A percentile compares a stretch with the other conserved stretches of the same genome.
These are phyloP conservation scores for Solanum gandarillasii DNA, from an alignment of 257 asterid genomes.

Conservation along the genomic window DNA sequence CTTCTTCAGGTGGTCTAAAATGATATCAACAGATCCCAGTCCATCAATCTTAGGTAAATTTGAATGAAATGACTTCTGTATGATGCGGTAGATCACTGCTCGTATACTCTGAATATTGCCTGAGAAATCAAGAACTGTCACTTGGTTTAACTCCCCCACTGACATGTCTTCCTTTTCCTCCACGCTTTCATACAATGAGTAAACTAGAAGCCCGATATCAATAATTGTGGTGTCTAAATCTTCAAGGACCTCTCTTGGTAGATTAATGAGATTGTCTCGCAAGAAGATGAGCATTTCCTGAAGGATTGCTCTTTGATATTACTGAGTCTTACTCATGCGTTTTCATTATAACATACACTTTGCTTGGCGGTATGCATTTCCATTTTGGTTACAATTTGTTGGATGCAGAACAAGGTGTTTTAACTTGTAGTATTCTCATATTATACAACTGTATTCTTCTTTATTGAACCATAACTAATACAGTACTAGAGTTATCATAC, in stretches of 20 bases:
- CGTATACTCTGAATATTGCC: not conserved
- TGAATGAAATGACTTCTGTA: not conserved
- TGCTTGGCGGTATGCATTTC: not conserved
- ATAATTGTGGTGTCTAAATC: not conserved
- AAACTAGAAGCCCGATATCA: not conserved
- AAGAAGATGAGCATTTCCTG: not conserved
- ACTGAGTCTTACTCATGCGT: too few species aligned
- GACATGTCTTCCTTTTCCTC: not conserved
- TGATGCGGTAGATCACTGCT: not conserved
- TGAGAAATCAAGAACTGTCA: not conserved
- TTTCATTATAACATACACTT: too few species aligned
- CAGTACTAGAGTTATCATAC: too few species aligned
- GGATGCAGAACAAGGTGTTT: not conserved
- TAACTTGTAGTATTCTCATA: not conserved
- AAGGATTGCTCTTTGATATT: not conserved
- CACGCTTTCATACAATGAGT: accelerated
- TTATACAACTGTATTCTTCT: too few species aligned
- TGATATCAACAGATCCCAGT: not conserved
- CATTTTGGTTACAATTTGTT: not conserved
- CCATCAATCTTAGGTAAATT: not conserved
- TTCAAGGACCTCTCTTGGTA: not conserved
- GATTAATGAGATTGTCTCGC: not conserved
- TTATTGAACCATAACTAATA: too few species aligned
- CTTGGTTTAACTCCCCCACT: not conserved
- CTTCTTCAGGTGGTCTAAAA: not conserved